These are phyloP conservation scores for Calonectria hawksworthii DNA, from an alignment of 2,329 filamentous ascomycete species.

Conservation along the genomic window DNA sequence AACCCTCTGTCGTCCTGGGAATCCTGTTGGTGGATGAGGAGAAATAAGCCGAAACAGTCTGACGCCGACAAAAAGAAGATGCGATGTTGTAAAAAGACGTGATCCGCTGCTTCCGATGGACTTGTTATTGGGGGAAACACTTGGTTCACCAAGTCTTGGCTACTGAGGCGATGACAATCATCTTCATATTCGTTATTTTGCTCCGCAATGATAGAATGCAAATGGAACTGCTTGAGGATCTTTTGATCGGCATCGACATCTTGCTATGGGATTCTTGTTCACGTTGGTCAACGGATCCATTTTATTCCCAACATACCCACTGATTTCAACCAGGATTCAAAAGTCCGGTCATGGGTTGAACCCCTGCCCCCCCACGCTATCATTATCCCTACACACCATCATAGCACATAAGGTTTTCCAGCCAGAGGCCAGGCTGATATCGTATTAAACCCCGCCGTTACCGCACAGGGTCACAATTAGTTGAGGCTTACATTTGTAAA, in stretches of 20 bases:
- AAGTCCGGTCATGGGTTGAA: background rate
- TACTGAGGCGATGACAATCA: background rate
- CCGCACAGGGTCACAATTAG: no score
- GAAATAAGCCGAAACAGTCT: background rate
- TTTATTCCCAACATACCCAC: background rate
- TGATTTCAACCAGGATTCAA: background rate
- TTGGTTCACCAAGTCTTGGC: background rate
- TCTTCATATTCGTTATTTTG: background rate
- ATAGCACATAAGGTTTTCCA: background rate
- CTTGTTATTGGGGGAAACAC: background rate
- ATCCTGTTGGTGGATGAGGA: background rate
- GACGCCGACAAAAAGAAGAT: background rate
- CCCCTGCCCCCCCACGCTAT: background rate
- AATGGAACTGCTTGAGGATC: background rate
- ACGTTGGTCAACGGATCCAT: background rate
- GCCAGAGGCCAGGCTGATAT: background rate
- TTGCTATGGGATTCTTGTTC: background rate
- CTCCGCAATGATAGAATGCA: slow-evolving; percentile 3
- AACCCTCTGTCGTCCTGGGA: background rate
- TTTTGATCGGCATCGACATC: background rate
- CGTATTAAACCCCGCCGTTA: background rate
- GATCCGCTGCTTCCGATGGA: background rate
- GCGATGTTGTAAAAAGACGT: background rate
- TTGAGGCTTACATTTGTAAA: background rate
- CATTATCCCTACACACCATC: background rate